These are phyloP conservation scores for Rhododendron ferrugineum DNA, from an alignment of 148 eudicot genomes.

Conservation along the genomic window DNA sequence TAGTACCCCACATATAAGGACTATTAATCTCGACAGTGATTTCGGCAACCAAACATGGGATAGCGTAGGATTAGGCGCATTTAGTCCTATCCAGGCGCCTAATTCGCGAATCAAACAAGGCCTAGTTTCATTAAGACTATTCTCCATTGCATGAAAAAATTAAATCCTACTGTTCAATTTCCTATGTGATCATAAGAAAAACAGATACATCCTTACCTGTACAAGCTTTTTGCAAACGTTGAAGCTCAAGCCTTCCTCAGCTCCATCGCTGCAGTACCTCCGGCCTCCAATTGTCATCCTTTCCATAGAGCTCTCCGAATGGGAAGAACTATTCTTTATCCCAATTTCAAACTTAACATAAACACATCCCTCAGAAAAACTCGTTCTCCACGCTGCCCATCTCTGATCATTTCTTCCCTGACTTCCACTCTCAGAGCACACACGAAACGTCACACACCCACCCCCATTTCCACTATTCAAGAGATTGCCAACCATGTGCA, in stretches of 20 bases:
- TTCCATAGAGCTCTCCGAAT: slow-evolving; percentile 16
- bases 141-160: not conserved
- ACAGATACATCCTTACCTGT: slow-evolving; percentile 39
- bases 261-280: slow-evolving; percentile 27
- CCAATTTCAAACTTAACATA: slow-evolving; percentile 62
- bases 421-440: slow-evolving; percentile 40
- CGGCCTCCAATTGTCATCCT: slow-evolving; percentile 18
- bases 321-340: slow-evolving; percentile 21
- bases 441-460: slow-evolving; percentile 47
- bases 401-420: slow-evolving; percentile 48
- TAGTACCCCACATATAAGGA: not conserved
- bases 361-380: slow-evolving; percentile 52
- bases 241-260: slow-evolving; percentile 73
- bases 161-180: not conserved
- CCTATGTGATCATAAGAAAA: not conserved
- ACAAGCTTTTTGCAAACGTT: slow-evolving; percentile 70
- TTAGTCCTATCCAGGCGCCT: not conserved
- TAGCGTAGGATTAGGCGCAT: not conserved
- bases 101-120: not conserved
- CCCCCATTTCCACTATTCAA: slow-evolving; percentile 45
- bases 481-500: slow-evolving; percentile 81
- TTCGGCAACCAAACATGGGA: not conserved
- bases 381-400: slow-evolving; percentile 61
- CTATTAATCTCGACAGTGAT: too few relatives aligned
- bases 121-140: not conserved